Evolutionary conservation across 257 asterid species (phyloP), one percentile per base, ranked within the genome.

Genomic region (Solanum pimpinellifolium): DNA sequence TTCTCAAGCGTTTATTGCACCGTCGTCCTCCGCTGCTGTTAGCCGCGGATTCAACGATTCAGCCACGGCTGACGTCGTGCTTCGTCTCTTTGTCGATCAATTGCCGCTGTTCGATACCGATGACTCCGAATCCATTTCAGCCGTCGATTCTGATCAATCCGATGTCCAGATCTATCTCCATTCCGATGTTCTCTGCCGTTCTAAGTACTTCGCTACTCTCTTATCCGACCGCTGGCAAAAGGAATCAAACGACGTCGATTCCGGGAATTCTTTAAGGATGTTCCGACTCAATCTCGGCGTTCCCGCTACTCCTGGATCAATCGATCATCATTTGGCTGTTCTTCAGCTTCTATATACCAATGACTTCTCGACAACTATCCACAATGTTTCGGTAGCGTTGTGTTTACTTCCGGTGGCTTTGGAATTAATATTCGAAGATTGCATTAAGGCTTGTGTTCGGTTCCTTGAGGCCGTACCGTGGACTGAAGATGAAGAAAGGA

Each of bases 391-490:
- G 2, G 80, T 92, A 12, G 98, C 97, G 42, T 87, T 95, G 23
- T 89, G 90, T 89, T 80, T 95, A 66, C 94, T 97, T 25, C 96
- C 96, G 0, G 91, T 97, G n/a, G 98, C 99, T 65, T 92, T 94
- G 10, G 93, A 97, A 82, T 90, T 95, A 88, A 92, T 97, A 62
- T 95, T 97, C 78, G 99, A 97, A 91, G 99, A 97, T 70, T 97
- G 98, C 85, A 92, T 95, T 47, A 92, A 83, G 87, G 98, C 97
- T 1, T 97, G 98, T 76, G 91, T 97, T 21, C 88, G 75, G 70
- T 94, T 93, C 90, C 94, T 97, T 2, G 99, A 97, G 94, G 98
- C 97, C 21, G 98, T 97, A 73, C 99, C 99, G 5, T 97, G 99
- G 99, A 91, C 98, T 6, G 98, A 97, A 83, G 98, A 97, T 12